Evolutionary conservation across 2,329 filamentous ascomycete species (phyloP).

Genomic region (Venturiaceae sp.): DNA sequence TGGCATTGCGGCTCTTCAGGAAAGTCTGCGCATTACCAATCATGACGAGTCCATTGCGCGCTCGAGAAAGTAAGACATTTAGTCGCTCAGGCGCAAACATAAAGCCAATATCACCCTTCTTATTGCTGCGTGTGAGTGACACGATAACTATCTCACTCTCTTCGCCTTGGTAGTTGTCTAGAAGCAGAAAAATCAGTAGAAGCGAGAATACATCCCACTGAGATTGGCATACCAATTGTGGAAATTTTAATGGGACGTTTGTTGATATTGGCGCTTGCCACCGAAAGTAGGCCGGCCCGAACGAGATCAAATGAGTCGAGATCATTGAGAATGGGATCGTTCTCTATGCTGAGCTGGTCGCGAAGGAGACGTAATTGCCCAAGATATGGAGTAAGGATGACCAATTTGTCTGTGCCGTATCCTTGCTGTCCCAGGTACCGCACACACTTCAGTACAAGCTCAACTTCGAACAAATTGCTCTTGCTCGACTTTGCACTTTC

Average conservation of each 20-base stretch:
- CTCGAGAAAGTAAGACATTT: slow-evolving; percentile 61
- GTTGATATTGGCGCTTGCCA: slow-evolving; percentile 39
- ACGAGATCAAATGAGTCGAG: slow-evolving; percentile 56
- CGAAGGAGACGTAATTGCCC: slow-evolving; percentile 54
- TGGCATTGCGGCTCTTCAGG: slow-evolving; percentile 47
- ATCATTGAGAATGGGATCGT: slow-evolving; percentile 59
- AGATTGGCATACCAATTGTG: slow-evolving; percentile 64
- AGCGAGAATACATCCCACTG: too few relatives aligned
- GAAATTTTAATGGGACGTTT: slow-evolving; percentile 52
- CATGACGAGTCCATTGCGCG: slow-evolving; percentile 55
- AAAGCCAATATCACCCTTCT: slow-evolving; percentile 57
- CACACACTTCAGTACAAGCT: slow-evolving; percentile 56
- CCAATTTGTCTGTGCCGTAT: slow-evolving; percentile 54
- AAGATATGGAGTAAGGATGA: slow-evolving; percentile 63
- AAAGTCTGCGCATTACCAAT: slow-evolving; percentile 64
- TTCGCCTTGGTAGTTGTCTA: slow-evolving; percentile 70
- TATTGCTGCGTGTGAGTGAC: slow-evolving; percentile 59
- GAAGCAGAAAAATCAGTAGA: slow-evolving; percentile 4
- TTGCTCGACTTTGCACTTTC: slow-evolving; percentile 42
- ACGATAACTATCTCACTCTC: slow-evolving; percentile 64
- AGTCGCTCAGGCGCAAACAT: slow-evolving; percentile 55
- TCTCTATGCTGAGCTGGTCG: slow-evolving; percentile 42
- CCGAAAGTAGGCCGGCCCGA: slow-evolving; percentile 50
- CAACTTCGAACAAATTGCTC: slow-evolving; percentile 54
- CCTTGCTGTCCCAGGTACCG: slow-evolving; percentile 63